Evolutionary conservation across 768 basidiomycete species (phyloP).

Genomic region (Daedaleopsis sinensis): DNA sequence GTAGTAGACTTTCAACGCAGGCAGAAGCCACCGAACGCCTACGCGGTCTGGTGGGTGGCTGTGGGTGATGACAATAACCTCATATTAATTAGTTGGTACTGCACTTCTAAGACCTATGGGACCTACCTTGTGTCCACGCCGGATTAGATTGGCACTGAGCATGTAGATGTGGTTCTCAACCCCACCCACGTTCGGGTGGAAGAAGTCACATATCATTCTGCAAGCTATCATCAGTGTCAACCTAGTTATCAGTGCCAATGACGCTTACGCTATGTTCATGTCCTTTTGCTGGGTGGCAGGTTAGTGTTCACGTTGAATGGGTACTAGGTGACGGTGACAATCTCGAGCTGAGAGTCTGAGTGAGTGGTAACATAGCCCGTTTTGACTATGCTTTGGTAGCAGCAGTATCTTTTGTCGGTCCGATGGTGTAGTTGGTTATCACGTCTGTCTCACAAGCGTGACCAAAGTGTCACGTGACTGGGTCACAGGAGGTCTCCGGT

Average conservation of each 20-base stretch:
- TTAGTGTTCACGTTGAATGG: no score
- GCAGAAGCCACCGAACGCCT: constrained; percentile 88
- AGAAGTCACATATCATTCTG: constrained; percentile 98
- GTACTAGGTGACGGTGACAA: no score
- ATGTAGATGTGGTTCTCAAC: constrained; percentile 97
- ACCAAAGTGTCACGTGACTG: not conserved
- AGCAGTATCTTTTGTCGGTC: constrained; percentile 17
- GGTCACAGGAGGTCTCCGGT: constrained; percentile 33
- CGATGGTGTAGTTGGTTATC: constrained; percentile 34
- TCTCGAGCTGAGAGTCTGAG: no score
- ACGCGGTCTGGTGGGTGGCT: constrained; percentile 84
- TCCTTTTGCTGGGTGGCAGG: no score
- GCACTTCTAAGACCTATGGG: not conserved
- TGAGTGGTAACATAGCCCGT: no score
- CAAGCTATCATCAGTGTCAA: not conserved
- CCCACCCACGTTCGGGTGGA: constrained; percentile 91
- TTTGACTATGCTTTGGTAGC: no score
- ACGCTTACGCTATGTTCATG: constrained; percentile 15
- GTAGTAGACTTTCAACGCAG: constrained; percentile 91
- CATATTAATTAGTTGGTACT: not conserved
- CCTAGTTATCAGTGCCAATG: no score
- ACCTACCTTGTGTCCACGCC: constrained; percentile 80
- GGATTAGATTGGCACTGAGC: constrained; percentile 81
- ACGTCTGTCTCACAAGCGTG: constrained; percentile 33
- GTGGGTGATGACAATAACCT: constrained; percentile 97